Conservation (phyloP, 352 stramenopile genomes). For the Pythium aquatile region DNA sequence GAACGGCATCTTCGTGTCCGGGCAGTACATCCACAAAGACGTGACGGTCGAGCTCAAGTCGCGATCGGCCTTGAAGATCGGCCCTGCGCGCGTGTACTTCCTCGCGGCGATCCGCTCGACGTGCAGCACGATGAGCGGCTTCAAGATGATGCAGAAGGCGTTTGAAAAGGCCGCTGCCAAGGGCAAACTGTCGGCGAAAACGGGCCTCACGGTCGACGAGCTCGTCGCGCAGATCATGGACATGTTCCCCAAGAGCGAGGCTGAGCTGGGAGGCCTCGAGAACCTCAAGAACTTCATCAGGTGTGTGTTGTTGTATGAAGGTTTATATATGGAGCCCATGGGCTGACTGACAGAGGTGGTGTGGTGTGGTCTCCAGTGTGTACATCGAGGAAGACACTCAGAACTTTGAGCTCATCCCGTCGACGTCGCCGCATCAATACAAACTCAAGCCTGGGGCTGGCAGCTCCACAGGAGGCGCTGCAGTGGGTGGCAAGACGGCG, state of each 20-base stretch:
- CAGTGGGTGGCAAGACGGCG: neutral
- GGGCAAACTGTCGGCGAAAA: conserved; percentile 27
- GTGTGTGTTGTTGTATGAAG: conserved; percentile 23
- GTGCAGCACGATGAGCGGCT: conserved; percentile 80
- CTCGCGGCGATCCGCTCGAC: conserved; percentile 65
- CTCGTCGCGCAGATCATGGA: conserved; percentile 74
- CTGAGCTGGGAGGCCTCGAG: conserved; percentile 70
- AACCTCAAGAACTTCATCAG: conserved; percentile 65
- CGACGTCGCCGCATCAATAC: conserved; percentile 28
- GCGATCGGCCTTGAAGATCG: conserved; percentile 82
- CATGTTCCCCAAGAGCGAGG: conserved; percentile 68
- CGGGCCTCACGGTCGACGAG: conserved; percentile 51
- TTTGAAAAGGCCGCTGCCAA: conserved; percentile 74
- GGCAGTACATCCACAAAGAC: conserved; percentile 72
- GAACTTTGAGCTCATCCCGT: conserved; percentile 31
- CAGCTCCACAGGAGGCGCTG: neutral
- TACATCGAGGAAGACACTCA: conserved; percentile 39
- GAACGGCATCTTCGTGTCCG: conserved; percentile 74
- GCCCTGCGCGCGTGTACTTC: conserved; percentile 73
- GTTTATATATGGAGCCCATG: neutral
- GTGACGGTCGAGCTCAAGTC: conserved; percentile 61
- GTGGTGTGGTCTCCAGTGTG: conserved; percentile 16
- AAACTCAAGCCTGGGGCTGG: conserved; percentile 20
- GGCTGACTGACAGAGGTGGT: neutral
- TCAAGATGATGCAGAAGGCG: conserved; percentile 76